These are phyloP conservation scores for Chrysoporthe austroafricana DNA, from an alignment of 2,329 filamentous ascomycete genomes.

Conservation along the genomic window DNA sequence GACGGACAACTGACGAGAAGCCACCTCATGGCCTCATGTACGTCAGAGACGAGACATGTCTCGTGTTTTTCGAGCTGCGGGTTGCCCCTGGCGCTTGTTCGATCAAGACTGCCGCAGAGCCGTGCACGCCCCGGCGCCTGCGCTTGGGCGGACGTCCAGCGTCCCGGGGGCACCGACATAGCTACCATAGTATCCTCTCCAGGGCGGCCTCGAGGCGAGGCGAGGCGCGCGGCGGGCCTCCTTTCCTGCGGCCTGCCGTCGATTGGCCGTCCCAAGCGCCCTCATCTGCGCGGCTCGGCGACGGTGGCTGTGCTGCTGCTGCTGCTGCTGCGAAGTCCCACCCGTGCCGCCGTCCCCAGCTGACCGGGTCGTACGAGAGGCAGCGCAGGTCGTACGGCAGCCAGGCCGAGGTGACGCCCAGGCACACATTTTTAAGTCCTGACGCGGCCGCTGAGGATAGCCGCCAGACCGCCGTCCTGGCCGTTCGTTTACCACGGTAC, in stretches of 20 bases:
- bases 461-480: background rate
- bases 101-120: background rate
- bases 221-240: background rate
- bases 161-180: background rate
- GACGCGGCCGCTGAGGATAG: background rate
- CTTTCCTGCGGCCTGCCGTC: too few species aligned
- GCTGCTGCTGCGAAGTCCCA: background rate
- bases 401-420: background rate
- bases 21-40: background rate
- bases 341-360: background rate
- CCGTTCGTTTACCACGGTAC: background rate
- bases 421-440: background rate
- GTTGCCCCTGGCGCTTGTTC: constrained; percentile 14
- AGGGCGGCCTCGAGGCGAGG: background rate
- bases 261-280: constrained; percentile 10
- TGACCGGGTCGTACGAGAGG: background rate
- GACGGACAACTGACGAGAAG: too few species aligned
- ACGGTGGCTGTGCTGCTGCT: background rate
- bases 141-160: constrained; percentile 14
- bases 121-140: constrained; percentile 16
- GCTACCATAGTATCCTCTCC: too few species aligned
- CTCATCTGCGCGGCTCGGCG: background rate
- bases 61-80: background rate
- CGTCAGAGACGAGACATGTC: constrained; percentile 4
- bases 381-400: background rate